A percentile compares a stretch with the other conserved stretches of the same genome.
These are phyloP conservation scores for Globisporangium radiosum DNA, from an alignment of 352 stramenopile species.

Conservation along the genomic window DNA sequence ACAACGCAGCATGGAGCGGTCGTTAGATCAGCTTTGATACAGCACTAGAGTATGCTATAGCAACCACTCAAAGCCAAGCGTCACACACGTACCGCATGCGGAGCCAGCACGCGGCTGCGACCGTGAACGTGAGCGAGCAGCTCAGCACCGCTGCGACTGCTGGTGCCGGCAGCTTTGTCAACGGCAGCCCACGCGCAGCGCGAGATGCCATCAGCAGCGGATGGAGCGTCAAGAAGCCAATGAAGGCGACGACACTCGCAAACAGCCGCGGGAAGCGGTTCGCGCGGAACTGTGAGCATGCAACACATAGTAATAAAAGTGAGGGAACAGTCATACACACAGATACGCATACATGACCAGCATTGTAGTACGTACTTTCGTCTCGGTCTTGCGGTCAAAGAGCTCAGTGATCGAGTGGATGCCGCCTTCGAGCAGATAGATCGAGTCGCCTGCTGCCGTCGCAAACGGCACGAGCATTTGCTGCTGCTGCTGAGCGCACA, in stretches of 20 bases:
- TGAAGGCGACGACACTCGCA: constrained; percentile 50
- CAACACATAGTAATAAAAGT: background rate
- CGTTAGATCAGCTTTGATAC: too few species aligned
- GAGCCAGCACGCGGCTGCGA: constrained; percentile 44
- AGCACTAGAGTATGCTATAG: too few species aligned
- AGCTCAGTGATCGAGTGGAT: constrained; percentile 38
- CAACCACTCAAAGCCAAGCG: too few species aligned
- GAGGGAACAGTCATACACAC: background rate
- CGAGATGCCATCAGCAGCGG: constrained; percentile 17
- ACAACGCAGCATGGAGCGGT: too few species aligned
- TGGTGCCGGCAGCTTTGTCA: constrained; percentile 33
- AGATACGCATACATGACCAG: background rate
- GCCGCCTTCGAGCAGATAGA: constrained; percentile 62
- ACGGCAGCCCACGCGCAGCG: constrained; percentile 21
- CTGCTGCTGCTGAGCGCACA: constrained; percentile 45
- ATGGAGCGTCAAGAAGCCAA: constrained; percentile 57
- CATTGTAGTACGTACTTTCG: constrained; percentile 24
- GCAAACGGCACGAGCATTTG: constrained; percentile 32
- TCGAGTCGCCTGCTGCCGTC: constrained; percentile 29
- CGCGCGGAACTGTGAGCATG: constrained; percentile 32
- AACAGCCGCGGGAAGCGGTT: constrained; percentile 68
- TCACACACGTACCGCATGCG: constrained; percentile 29
- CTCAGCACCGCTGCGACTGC: constrained; percentile 35
- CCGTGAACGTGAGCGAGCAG: constrained; percentile 37
- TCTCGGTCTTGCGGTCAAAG: constrained; percentile 35